Percentiles rank a stretch among this genome's conserved stretches.
Evolutionary conservation across 169 alveolate species (phyloP).

Genomic region (Eimeria sp.): DNA sequence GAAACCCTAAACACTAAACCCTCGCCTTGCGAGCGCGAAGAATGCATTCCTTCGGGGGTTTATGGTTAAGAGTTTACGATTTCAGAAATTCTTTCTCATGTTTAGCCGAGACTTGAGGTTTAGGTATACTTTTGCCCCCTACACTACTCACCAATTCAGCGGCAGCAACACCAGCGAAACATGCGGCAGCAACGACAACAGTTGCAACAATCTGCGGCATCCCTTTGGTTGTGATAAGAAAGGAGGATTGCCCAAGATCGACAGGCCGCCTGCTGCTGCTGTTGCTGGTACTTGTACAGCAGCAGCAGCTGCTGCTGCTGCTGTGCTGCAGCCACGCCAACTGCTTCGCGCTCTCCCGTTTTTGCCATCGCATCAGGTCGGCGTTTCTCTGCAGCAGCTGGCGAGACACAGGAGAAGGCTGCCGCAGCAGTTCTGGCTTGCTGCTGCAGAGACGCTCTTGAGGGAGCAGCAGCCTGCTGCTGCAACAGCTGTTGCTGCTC

Average conservation of each 20-base stretch:
- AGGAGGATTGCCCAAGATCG: too few relatives aligned
- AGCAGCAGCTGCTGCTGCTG: too few relatives aligned
- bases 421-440: neutral
- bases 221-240: too few relatives aligned
- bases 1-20: constrained; percentile 29
- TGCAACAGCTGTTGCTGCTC: neutral
- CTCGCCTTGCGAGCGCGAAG: neutral
- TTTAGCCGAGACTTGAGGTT: too few relatives aligned
- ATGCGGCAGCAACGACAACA: too few relatives aligned
- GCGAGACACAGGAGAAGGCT: neutral
- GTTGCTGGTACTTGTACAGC: too few relatives aligned
- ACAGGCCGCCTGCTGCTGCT: too few relatives aligned
- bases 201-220: too few relatives aligned
- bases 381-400: constrained; percentile 20
- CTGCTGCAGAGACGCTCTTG: constrained; percentile 44
- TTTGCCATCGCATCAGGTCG: constrained; percentile 15
- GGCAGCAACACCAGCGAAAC: constrained; percentile 14
- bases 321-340: neutral
- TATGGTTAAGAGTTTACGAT: constrained; percentile 23
- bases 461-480: constrained; percentile 16
- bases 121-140: neutral
- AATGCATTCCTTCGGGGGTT: neutral
- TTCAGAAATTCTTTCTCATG: neutral
- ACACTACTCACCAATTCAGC: neutral
- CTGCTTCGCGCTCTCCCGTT: constrained; percentile 9